A percentile compares a stretch with the other conserved stretches of the same genome.
These are phyloP conservation scores for Candida smagusa DNA, from an alignment of 1,139 yeast genomes.

Conservation along the genomic window DNA sequence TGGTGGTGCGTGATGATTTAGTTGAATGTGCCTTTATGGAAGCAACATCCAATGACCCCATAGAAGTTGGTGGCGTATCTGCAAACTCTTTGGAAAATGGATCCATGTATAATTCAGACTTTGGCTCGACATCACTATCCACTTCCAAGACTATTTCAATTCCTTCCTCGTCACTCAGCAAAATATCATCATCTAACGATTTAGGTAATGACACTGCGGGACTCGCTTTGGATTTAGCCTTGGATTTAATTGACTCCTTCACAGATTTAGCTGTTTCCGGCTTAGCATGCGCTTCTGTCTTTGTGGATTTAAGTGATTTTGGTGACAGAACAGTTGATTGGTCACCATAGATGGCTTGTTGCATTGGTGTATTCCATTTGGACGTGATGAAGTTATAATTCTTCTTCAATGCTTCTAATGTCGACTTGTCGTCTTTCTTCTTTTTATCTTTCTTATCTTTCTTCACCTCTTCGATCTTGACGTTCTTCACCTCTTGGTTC, in stretches of 20 bases:
- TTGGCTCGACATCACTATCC: conserved; percentile 26
- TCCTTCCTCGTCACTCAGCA: not conserved
- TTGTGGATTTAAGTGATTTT: conserved; percentile 3
- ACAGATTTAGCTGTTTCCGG: not conserved
- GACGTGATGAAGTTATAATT: conserved; percentile 21
- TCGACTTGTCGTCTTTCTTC: conserved; percentile 2
- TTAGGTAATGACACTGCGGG: conserved; percentile 4
- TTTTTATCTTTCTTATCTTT: conserved; percentile 2
- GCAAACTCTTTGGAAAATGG: conserved; percentile 34
- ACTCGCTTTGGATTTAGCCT: not conserved
- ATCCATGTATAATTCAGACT: conserved; percentile 32
- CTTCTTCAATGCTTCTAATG: conserved; percentile 18
- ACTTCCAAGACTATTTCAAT: conserved; percentile 20
- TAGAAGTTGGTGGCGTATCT: conserved; percentile 32
- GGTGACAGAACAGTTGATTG: not conserved
- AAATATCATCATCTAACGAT: conserved; percentile 4
- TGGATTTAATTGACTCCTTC: not conserved
- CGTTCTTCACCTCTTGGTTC: not conserved
- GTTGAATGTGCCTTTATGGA: not conserved
- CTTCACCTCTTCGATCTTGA: conserved; percentile 7
- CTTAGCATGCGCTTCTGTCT: not conserved
- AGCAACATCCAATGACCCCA: conserved; percentile 9
- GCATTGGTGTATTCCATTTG: conserved; percentile 38
- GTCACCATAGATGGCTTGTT: conserved; percentile 16
- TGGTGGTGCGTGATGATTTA: not conserved